These are phyloP conservation scores for Malus hybrid DNA, from an alignment of 331 rosid species.

Conservation along the genomic window DNA sequence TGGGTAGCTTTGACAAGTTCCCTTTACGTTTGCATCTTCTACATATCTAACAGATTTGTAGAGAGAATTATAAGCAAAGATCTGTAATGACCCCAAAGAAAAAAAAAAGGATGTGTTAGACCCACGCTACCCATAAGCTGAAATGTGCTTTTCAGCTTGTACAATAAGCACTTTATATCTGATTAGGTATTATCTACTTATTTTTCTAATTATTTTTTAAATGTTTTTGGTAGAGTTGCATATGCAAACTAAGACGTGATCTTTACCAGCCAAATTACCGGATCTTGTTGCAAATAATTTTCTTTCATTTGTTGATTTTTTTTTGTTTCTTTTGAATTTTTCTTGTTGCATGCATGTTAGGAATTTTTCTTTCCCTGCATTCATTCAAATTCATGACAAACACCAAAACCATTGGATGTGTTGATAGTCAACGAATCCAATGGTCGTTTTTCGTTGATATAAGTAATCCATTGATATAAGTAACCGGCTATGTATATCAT, in stretches of 20 bases:
- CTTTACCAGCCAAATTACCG: conserved; percentile 23
- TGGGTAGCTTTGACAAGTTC: neutral
- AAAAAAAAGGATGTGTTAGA: neutral
- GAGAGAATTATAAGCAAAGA: conserved; percentile 1
- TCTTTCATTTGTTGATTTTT: no score
- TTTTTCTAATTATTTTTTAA: neutral
- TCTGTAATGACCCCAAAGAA: neutral
- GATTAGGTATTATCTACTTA: neutral
- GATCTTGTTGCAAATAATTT: conserved; percentile 17
- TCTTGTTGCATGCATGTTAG: no score
- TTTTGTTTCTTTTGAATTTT: no score
- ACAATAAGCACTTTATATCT: neutral
- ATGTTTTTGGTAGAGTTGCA: neutral
- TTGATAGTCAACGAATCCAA: no score
- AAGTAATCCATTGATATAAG: no score
- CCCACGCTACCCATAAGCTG: neutral
- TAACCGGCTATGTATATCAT: no score
- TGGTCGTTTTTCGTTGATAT: no score
- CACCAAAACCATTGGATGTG: no score
- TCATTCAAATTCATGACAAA: no score
- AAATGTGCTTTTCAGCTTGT: neutral
- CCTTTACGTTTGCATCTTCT: neutral
- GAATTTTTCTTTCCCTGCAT: no score
- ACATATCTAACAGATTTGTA: neutral
- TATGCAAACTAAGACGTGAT: neutral